Conservation (phyloP, 352 stramenopile species). For the Pythium scleroteichum region DNA sequence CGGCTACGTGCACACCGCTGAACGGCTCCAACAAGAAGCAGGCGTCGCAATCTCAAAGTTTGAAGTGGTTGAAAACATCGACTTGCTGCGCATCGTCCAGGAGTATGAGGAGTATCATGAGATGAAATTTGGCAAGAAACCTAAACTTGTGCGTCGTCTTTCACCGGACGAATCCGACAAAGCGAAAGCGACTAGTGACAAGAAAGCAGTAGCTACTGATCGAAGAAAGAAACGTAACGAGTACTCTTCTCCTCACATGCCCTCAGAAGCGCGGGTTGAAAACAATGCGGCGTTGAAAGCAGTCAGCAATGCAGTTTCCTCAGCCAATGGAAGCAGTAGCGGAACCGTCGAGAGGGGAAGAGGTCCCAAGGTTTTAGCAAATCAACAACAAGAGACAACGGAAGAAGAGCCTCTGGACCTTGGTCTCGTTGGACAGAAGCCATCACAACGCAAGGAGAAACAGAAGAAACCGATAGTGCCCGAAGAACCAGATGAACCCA, state of each 20-base stretch:
- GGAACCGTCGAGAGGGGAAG: not conserved
- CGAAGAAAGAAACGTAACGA: conserved; percentile 70
- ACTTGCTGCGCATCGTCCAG: conserved; percentile 85
- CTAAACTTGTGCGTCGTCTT: conserved; percentile 78
- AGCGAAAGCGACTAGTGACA: conserved; percentile 45
- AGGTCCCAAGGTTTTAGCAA: conserved; percentile 10
- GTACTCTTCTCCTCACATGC: conserved; percentile 78
- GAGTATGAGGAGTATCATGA: conserved; percentile 93
- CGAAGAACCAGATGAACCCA: conserved; percentile 46
- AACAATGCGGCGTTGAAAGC: conserved; percentile 73
- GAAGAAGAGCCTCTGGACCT: conserved; percentile 57
- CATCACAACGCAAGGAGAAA: conserved; percentile 36
- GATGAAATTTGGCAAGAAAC: conserved; percentile 90
- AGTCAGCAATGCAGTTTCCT: conserved; percentile 38
- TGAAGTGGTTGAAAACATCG: conserved; percentile 92
- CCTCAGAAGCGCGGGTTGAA: conserved; percentile 72
- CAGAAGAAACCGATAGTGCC: conserved; percentile 34
- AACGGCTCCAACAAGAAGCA: conserved; percentile 86
- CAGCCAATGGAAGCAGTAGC: not conserved
- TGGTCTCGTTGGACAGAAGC: conserved; percentile 71
- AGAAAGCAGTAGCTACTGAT: conserved; percentile 57
- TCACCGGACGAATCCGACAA: conserved; percentile 64
- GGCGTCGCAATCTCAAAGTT: conserved; percentile 87
- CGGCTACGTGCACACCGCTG: conserved; percentile 82
- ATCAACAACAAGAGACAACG: conserved; percentile 12